A percentile compares a stretch with the other conserved stretches of the same genome.
Evolutionary conservation across 2,329 filamentous ascomycete species (phyloP).

Genomic region (Penicillium rolfsii): DNA sequence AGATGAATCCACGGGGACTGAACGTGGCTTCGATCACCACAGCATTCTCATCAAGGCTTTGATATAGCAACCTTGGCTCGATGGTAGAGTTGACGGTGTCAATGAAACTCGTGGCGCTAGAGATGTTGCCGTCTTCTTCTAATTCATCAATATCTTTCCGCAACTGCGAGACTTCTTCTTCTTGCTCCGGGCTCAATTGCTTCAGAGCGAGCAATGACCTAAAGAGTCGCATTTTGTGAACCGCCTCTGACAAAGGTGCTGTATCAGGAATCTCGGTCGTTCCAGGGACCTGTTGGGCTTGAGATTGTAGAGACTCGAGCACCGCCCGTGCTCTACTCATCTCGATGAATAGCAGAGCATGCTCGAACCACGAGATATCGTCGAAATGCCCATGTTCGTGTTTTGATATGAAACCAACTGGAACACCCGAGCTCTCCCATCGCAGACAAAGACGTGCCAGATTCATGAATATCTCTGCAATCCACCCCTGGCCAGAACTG

Average conservation of each 20-base stretch:
- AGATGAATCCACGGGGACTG: slow-evolving; percentile 19
- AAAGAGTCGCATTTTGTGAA: slow-evolving; percentile 23
- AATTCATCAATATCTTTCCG: slow-evolving; percentile 17
- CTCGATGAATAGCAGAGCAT: slow-evolving; percentile 31
- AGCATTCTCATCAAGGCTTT: slow-evolving; percentile 22
- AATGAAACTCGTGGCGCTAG: slow-evolving; percentile 25
- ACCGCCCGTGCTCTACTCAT: slow-evolving; percentile 27
- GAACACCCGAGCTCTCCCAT: neutral
- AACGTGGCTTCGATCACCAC: slow-evolving; percentile 30
- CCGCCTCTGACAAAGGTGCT: slow-evolving; percentile 14
- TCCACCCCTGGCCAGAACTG: slow-evolving; percentile 15
- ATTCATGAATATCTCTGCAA: slow-evolving; percentile 21
- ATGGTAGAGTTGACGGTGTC: slow-evolving; percentile 23
- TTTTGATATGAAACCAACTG: slow-evolving; percentile 10
- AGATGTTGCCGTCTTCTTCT: slow-evolving; percentile 20
- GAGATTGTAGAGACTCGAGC: slow-evolving; percentile 25
- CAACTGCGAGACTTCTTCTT: slow-evolving; percentile 16
- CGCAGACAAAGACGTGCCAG: slow-evolving; percentile 24
- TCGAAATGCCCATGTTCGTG: slow-evolving; percentile 26
- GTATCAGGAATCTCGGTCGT: neutral
- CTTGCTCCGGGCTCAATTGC: slow-evolving; percentile 17
- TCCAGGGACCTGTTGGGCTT: slow-evolving; percentile 5
- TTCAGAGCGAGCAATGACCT: slow-evolving; percentile 18
- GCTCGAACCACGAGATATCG: slow-evolving; percentile 26
- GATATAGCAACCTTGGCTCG: slow-evolving; percentile 20